Evolutionary conservation across 225 moss, liverwort and hornwort genomes (phyloP), one percentile per base, ranked within the genome.

Genomic region (Physcomitrellopsis africana): DNA sequence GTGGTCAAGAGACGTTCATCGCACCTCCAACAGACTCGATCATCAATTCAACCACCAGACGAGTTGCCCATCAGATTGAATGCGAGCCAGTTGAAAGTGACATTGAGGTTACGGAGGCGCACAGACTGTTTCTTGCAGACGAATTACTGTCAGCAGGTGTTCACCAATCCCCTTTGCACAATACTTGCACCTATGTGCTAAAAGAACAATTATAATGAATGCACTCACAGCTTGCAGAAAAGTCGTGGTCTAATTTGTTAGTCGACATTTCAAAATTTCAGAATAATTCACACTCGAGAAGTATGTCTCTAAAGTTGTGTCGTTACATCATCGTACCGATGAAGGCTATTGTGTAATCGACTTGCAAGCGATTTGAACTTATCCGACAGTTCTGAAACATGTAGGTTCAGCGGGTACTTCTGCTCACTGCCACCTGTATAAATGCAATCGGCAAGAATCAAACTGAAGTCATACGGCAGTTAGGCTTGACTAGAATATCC

Each of bases 131-230:
- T 48, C 56, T 71, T 16, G 49, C 44, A 23, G 74, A 70, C 16
- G 70, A 70, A 17, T 43, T 81, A 8, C 45, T 77, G 12, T 49
- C 69, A 32, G 72, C 72, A 73, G 73, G 80, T 84, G 41, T 60
- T 60, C 19, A 51, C 75, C 47, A 60, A 37, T 59, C 58, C 41
- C 51, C 83, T 37, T 70, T 53, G 15, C 42, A 22, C 20, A 44
- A 63, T 60, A 13, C 27, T 60, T 67, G 55, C 60, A 55, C 13
- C 8, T 67, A 22, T 47, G 11, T 73, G 18, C 32, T 37, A 26
- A 32, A 55, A 26, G 23, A 60, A 11, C 10, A 60, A 23, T 7
- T 51, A 3, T 32, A 0, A 65, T 51, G 17, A 46, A 44, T 70
- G 11, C 53, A 15, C 64, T 53, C 10, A 26, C 32, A 60, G 60